Conservation (phyloP, 2,329 filamentous ascomycete species). For the Talaromyces verruculosus region DNA sequence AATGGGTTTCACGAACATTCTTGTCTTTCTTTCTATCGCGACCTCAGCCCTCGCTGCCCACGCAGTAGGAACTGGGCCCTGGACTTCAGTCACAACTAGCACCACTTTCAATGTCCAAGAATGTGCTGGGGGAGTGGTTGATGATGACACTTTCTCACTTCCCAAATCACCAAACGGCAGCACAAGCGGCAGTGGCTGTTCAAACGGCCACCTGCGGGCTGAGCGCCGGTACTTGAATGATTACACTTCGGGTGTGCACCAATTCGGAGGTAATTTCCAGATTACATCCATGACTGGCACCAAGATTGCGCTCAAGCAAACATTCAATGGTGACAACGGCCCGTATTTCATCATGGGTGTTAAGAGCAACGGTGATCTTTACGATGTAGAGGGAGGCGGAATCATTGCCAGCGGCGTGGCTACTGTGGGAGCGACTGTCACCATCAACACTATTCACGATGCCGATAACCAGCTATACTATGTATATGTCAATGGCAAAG, state of each 20-base stretch:
- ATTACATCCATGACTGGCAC: constrained; percentile 11
- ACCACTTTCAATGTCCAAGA: constrained; percentile 10
- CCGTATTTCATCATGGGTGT: constrained; percentile 18
- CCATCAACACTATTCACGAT: constrained; percentile 18
- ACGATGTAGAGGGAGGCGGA: constrained; percentile 16
- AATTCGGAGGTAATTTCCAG: constrained; percentile 15
- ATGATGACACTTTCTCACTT: constrained; percentile 11
- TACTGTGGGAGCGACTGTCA: constrained; percentile 14
- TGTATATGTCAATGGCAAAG: constrained; percentile 17
- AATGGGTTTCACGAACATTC: constrained; percentile 16
- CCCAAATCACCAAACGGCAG: constrained; percentile 15
- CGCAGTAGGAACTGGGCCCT: constrained; percentile 11
- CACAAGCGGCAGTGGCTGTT: constrained; percentile 19
- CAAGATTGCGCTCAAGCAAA: constrained; percentile 15
- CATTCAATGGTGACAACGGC: constrained; percentile 15
- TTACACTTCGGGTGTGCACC: constrained; percentile 16
- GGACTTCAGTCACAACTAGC: constrained; percentile 11
- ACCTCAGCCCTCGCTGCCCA: constrained; percentile 16
- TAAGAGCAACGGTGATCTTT: constrained; percentile 16
- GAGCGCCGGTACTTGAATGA: constrained; percentile 19
- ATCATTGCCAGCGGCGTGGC: constrained; percentile 16
- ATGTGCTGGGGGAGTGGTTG: constrained; percentile 13
- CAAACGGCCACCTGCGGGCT: constrained; percentile 17
- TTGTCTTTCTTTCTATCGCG: constrained; percentile 11
- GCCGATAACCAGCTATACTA: constrained; percentile 11